phyloP scores from a whole-genome alignment of 208 protist species.

The Kentomonas sorsogonicus region DNA sequence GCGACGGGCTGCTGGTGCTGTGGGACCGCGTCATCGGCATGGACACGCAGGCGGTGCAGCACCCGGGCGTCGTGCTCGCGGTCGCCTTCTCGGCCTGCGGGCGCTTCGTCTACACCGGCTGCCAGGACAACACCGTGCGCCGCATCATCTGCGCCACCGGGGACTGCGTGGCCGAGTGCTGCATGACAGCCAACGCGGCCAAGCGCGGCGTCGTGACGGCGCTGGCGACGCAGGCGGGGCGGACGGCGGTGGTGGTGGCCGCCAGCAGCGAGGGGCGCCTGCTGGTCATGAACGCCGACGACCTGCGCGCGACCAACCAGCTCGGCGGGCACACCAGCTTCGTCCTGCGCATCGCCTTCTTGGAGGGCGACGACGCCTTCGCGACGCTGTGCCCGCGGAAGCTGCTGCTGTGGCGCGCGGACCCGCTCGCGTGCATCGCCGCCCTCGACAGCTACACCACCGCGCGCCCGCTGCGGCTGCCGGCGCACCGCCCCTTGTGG shows the following conservation, averaged over 20 bases:
- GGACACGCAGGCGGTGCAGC: constrained; percentile 40
- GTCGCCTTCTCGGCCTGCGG: constrained; percentile 45
- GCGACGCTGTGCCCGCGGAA: constrained; percentile 50
- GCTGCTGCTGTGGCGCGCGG: constrained; percentile 40
- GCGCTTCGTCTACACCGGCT: constrained; percentile 50
- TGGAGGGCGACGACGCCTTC: constrained; percentile 30
- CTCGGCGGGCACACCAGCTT: constrained; percentile 42
- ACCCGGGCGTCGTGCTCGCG: constrained; percentile 55
- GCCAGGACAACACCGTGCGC: constrained; percentile 49
- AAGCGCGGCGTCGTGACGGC: constrained; percentile 37
- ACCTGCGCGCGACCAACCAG: constrained; percentile 18
- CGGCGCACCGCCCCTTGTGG: constrained; percentile 5
- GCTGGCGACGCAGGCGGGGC: constrained; percentile 38
- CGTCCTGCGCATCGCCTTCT: constrained; percentile 47
- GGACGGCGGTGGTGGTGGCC: constrained; percentile 38
- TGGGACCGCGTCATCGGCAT: constrained; percentile 54
- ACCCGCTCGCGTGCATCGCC: constrained; percentile 17
- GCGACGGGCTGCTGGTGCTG: constrained; percentile 38
- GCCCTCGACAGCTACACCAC: constrained; percentile 18
- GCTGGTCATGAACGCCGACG: constrained; percentile 29
- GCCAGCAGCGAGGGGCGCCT: constrained; percentile 39
- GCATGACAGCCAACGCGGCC: constrained; percentile 13
- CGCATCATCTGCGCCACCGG: constrained; percentile 34
- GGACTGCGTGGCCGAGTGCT: constrained; percentile 21
- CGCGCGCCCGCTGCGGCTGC: not conserved